phyloP scores from a whole-genome alignment of 345 rosid species.

The Syzygium aqueum region DNA sequence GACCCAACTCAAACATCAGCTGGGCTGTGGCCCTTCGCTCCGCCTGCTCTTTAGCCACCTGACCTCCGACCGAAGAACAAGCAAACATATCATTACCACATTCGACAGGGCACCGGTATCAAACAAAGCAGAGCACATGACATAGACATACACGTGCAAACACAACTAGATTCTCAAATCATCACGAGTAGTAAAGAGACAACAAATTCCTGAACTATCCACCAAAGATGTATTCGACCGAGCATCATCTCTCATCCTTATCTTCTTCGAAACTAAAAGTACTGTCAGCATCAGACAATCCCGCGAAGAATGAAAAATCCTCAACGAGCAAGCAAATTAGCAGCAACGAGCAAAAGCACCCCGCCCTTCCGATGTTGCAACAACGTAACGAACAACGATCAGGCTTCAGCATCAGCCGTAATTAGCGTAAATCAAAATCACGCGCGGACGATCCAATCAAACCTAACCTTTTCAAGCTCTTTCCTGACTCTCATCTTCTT shows the following conservation, averaged over 20 bases:
- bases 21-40: slow-evolving; percentile 85
- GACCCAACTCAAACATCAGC: slow-evolving; percentile 90
- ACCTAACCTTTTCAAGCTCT: slow-evolving; percentile 93
- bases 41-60: slow-evolving; percentile 95
- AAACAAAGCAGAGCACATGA: not conserved
- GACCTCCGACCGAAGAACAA: slow-evolving; percentile 3
- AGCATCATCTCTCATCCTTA: not conserved
- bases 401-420: not conserved
- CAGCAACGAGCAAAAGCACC: not conserved
- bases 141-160: not conserved
- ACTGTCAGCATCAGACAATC: not conserved
- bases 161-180: not conserved
- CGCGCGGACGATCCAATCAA: not conserved
- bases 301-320: not conserved
- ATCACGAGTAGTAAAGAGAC: not conserved
- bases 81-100: not conserved
- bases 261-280: not conserved
- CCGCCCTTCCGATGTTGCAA: not conserved
- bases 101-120: not conserved
- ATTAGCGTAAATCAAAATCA: not conserved
- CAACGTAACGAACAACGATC: not conserved
- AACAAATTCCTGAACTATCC: not conserved
- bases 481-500: slow-evolving; percentile 72
- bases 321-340: not conserved
- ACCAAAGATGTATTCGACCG: not conserved